phyloP scores from a whole-genome alignment of 1,139 yeast species.

The Diutina mesorugosa region DNA sequence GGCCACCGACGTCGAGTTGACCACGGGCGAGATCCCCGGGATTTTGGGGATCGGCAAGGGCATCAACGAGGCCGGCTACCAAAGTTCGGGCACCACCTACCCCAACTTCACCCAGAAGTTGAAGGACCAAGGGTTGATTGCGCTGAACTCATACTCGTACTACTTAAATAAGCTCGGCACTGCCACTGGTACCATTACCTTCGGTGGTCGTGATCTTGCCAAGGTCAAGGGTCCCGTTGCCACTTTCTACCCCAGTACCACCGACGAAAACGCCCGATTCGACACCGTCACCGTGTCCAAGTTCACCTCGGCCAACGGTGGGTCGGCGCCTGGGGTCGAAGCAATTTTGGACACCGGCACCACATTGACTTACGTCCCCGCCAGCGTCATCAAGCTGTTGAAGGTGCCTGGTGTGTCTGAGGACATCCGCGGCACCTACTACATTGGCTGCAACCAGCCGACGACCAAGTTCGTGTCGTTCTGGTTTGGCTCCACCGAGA shows the following conservation, averaged over 20 bases:
- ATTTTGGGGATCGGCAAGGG: constrained; percentile 4
- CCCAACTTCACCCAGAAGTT: not conserved
- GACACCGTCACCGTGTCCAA: not conserved
- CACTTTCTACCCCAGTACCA: not conserved
- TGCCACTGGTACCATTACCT: not conserved
- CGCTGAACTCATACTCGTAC: not conserved
- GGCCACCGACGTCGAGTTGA: not conserved
- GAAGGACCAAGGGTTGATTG: not conserved
- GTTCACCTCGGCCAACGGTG: not conserved
- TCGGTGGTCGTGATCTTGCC: not conserved
- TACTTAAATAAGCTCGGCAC: not conserved
- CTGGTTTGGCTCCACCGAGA: not conserved
- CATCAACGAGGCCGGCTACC: not conserved
- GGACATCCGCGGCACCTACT: not conserved
- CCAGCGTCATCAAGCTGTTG: not conserved
- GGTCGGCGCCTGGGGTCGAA: not conserved
- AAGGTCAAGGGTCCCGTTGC: not conserved
- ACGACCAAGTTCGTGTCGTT: not conserved
- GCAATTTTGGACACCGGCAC: not conserved
- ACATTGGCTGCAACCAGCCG: not conserved
- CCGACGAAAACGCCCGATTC: not conserved
- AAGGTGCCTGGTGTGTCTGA: not conserved
- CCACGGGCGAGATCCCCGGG: constrained; percentile 2
- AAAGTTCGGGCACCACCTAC: not conserved
- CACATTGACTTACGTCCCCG: not conserved